Base-by-base conservation (phyloP, 768 basidiomycete species). In the Mycena galopus region DNA sequence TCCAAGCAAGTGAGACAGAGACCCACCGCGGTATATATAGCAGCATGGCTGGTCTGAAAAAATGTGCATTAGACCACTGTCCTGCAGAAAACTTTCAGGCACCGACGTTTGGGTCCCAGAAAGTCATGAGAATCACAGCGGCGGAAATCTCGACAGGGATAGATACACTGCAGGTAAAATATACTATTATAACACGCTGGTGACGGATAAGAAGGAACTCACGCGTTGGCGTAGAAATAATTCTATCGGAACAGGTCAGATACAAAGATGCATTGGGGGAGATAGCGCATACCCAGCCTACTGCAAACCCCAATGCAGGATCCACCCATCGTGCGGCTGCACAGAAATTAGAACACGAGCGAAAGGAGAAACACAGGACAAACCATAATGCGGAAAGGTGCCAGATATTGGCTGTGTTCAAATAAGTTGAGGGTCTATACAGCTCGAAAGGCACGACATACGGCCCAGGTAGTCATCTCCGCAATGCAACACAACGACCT, bases 381-480 rank as follows among this genome's bases (percentile, higher is more conserved):
- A 58, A 88, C 89, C 90, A 79, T 87, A 94, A 80, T 93, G 92
- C 23, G 92, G 92, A 78, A 93, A 94, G 0, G 92, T 91, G 21
- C 94, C 94, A 4, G 93, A 92, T 58, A 94, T 90, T 2, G 93
- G 93, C 73, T 75, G 66, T n/a, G 32, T 0, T 12, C 16, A 58
- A 23, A 37, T 29, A 12, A 23, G 39, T 21, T 33, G 1, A 63
- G 60, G 21, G 21, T 25, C 35, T 21, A 30, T 5, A 2, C 21
- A 44, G 19, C 37, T 37, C 21, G 16, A 33, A 17, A 25, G 50
- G 10, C 21, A 19, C 27, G 23, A 65, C 73, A 37, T 72, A 75
- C 73, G 1, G 92, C 93, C 81, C 89, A 88, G 4, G 91, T 89
- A n/a, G 93, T 92, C 93, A 94, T 92, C 82, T 95, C 94, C 37